phyloP scores from a whole-genome alignment of 1,284 basidiomycete species.

The Fomitiporia mediterranea region DNA sequence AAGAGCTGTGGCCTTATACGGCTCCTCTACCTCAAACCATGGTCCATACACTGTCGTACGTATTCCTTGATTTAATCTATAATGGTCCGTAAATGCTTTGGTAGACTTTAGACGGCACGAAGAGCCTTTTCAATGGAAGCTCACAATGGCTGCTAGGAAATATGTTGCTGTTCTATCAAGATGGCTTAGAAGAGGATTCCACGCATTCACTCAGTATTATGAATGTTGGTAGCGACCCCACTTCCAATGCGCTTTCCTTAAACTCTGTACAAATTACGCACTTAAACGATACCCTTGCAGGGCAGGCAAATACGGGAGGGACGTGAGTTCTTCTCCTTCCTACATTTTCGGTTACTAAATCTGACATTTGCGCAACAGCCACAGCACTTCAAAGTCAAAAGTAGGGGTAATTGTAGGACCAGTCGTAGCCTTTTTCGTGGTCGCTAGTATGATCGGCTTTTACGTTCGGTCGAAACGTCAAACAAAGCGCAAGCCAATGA shows the following conservation, averaged over 20 bases:
- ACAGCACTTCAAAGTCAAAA: background rate
- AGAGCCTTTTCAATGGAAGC: slow-evolving; percentile 28
- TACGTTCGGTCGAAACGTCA: slow-evolving; percentile 12
- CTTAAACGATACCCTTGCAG: slow-evolving; percentile 12
- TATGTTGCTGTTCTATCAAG: slow-evolving; percentile 32
- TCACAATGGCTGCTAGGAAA: slow-evolving; percentile 33
- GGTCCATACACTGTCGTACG: slow-evolving; percentile 16
- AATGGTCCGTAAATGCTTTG: slow-evolving; percentile 22
- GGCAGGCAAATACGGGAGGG: background rate
- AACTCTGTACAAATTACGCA: slow-evolving; percentile 22
- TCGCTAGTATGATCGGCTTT: slow-evolving; percentile 2
- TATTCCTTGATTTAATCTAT: slow-evolving; percentile 28
- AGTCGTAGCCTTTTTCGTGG: slow-evolving; percentile 1
- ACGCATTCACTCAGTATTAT: slow-evolving; percentile 30
- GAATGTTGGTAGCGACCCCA: slow-evolving; percentile 25
- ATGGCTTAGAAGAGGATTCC: slow-evolving; percentile 30
- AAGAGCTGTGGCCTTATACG: slow-evolving; percentile 14
- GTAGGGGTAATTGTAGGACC: slow-evolving; percentile 17
- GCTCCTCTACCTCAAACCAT: slow-evolving; percentile 6
- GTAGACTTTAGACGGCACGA: slow-evolving; percentile 27
- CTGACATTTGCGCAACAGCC: too few relatives aligned
- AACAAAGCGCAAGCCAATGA: background rate
- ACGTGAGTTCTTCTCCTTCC: background rate
- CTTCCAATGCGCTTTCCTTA: slow-evolving; percentile 22
- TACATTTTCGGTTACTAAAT: background rate